phyloP scores from a whole-genome alignment of 352 stramenopile genomes.

The Globisporangium radiosum region DNA sequence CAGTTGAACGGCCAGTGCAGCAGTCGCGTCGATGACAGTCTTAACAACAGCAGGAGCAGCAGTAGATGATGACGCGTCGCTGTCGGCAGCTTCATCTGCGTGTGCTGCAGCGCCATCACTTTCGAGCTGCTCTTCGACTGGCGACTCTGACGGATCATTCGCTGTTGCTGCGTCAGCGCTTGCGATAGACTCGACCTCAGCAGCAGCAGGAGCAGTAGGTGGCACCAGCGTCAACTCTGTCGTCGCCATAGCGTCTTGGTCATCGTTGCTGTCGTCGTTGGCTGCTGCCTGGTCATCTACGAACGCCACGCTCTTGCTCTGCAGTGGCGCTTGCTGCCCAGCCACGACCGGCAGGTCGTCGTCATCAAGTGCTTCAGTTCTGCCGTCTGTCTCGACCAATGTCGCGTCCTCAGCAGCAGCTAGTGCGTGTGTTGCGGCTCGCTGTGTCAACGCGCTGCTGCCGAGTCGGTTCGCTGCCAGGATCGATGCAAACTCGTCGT shows the following conservation, averaged over 20 bases:
- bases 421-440: background rate
- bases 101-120: no score
- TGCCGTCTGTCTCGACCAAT: no score
- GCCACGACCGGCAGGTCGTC: background rate
- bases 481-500: constrained; percentile 23
- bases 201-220: background rate
- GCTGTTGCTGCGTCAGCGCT: background rate
- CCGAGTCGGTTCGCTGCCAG: background rate
- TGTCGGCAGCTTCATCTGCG: no score
- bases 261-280: background rate
- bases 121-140: no score
- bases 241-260: background rate
- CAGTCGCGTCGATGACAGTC: background rate
- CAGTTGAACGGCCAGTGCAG: background rate
- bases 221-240: background rate
- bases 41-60: no score
- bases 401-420: background rate
- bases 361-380: background rate
- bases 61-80: no score
- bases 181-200: background rate
- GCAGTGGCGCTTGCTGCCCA: background rate
- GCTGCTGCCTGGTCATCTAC: background rate
- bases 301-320: constrained; percentile 7
- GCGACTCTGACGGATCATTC: no score
- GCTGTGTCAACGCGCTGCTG: no score